phyloP scores from a whole-genome alignment of 805 yeast genomes.

The Naumovozyma dairenensis region DNA sequence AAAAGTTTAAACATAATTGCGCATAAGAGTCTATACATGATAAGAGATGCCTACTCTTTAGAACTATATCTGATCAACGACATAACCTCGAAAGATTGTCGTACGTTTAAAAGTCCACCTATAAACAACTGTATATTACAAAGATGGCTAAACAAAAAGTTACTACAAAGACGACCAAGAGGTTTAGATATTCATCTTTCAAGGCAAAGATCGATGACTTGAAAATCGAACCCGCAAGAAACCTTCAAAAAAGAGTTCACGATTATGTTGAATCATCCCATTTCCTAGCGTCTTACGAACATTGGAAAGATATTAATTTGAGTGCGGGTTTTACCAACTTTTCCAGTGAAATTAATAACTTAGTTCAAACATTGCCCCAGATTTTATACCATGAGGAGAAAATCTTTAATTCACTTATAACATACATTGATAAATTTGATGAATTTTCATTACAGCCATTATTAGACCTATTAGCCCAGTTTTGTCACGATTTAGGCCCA shows the following conservation, averaged over 20 bases:
- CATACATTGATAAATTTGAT: conserved; percentile 47
- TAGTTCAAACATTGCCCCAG: conserved; percentile 68
- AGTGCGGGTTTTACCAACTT: conserved; percentile 63
- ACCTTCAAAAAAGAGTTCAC: conserved; percentile 47
- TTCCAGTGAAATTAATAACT: conserved; percentile 41
- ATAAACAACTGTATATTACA: neutral
- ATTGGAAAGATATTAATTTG: conserved; percentile 81
- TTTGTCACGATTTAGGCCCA: conserved; percentile 85
- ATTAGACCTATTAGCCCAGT: conserved; percentile 70
- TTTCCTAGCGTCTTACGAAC: conserved; percentile 66
- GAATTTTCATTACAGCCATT: conserved; percentile 68
- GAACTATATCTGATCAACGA: too few relatives aligned
- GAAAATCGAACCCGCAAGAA: conserved; percentile 65
- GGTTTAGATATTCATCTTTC: conserved; percentile 64
- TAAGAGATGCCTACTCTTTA: too few relatives aligned
- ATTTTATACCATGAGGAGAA: conserved; percentile 57
- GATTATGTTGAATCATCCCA: conserved; percentile 70
- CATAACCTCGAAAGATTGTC: too few relatives aligned
- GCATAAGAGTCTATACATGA: too few relatives aligned
- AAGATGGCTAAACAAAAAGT: conserved; percentile 32
- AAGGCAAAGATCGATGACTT: conserved; percentile 76
- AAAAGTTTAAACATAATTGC: too few relatives aligned
- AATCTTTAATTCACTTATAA: conserved; percentile 45
- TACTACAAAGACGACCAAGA: conserved; percentile 46
- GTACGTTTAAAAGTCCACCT: too few relatives aligned